phyloP scores from a whole-genome alignment of 345 rosid genomes.

The Dovyalis caffra region DNA sequence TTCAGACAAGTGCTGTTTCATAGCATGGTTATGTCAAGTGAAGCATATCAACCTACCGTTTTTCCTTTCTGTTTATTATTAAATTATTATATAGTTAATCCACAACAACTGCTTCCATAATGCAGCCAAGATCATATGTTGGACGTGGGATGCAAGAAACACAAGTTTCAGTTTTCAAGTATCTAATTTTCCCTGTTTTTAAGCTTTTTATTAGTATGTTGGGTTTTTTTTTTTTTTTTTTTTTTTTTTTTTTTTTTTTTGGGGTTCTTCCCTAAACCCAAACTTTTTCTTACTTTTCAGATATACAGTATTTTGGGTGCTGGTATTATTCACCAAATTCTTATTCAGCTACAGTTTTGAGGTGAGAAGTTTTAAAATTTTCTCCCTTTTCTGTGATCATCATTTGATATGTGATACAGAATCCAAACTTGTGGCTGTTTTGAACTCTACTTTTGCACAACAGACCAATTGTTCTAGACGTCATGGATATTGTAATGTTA shows the following conservation, averaged over 20 bases:
- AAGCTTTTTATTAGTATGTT: conserved; percentile 23
- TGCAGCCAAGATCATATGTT: conserved; percentile 79
- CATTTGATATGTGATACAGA: background rate
- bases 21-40: background rate
- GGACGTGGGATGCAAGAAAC: conserved; percentile 99
- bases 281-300: conserved; percentile 37
- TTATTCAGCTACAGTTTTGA: conserved; percentile 84
- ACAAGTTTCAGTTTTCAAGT: conserved; percentile 86
- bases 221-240: no score
- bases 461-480: background rate
- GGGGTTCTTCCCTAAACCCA: background rate
- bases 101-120: conserved; percentile 6
- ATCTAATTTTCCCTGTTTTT: conserved; percentile 27
- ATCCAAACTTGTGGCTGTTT: background rate
- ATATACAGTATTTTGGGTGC: conserved; percentile 80
- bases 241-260: conserved; percentile 7
- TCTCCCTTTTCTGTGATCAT: background rate
- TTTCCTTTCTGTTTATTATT: no score
- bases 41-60: no score
- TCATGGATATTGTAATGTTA: background rate
- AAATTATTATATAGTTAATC: background rate
- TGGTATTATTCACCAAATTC: conserved; percentile 71
- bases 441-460: background rate
- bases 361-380: conserved; percentile 41
- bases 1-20: background rate